A percentile compares a stretch with the other conserved stretches of the same genome.
Conservation (phyloP, 305 asterid genomes). For the Plantago coronopus region DNA sequence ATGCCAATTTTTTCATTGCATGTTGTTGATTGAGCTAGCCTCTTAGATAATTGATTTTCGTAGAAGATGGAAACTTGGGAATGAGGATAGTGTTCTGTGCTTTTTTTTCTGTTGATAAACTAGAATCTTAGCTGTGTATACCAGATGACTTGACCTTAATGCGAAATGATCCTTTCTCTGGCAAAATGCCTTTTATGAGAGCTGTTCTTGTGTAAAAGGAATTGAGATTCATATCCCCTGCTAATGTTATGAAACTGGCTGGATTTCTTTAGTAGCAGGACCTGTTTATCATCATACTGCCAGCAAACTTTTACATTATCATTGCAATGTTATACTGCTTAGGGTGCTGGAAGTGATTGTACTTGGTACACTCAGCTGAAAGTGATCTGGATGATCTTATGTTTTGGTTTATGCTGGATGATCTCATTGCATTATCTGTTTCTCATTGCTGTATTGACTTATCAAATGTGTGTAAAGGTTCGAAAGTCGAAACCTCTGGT, state of each 20-base stretch:
- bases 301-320: background rate
- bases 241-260: background rate
- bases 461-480: too few relatives aligned
- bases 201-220: conserved; percentile 13
- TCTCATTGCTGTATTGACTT: too few relatives aligned
- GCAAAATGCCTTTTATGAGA: background rate
- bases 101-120: conserved; percentile 3
- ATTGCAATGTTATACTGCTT: too few relatives aligned
- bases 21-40: conserved; percentile 44
- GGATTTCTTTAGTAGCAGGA: conserved; percentile 7
- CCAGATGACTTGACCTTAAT: background rate
- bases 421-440: too few relatives aligned
- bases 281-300: background rate
- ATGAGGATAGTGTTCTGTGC: background rate
- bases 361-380: too few relatives aligned
- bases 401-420: too few relatives aligned
- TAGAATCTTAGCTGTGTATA: background rate
- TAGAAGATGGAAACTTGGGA: conserved; percentile 3
- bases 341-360: too few relatives aligned
- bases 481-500: too few relatives aligned
- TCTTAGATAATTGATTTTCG: conserved; percentile 35
- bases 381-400: too few relatives aligned
- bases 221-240: background rate
- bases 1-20: conserved; percentile 38
- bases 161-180: conserved; percentile 1